Base-by-base conservation (phyloP, 2,329 filamentous ascomycete genomes). In the Cladosporium colombiae region DNA sequence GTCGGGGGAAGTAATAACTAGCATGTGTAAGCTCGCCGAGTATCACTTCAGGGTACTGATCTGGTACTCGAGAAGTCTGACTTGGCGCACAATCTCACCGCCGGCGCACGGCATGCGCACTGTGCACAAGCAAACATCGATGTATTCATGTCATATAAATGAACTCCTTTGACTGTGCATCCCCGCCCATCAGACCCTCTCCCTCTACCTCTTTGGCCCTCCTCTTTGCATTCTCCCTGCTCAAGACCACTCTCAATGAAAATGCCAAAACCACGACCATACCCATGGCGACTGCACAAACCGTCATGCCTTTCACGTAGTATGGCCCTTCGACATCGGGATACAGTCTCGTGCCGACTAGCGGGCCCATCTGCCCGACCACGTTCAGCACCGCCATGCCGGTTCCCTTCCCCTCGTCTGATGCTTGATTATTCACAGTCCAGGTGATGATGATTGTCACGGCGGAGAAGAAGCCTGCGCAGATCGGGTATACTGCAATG, bases 371-470 rank as follows among this genome's bases (percentile, higher is more conserved):
- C 78, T 96, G 92, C 1, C 92, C 93, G 16, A 97, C 84, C 40
- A 92, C 73, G 77, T 97, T 93, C 74, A 97, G 77, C 35, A 97
- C 82, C 0, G 90, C 91, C 73, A 96, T 91, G 1, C 90, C 91
- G 1, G 87, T 87, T 0, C 91, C 91, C 70, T 91, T 90, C 7
- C 87, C 86, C 61, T 85, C 86, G 68, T 89, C 86, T 14, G 83
- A 87, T 62, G 85, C 80, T 74, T 95, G 91, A 77, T 96, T 97
- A 75, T 96, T 96, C 74, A 97, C 86, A 40, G 86, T 91, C 93
- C 93, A 97, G 1, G 91, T 90, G 65, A 97, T 91, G 70, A 93
- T 89, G 35, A 96, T 84, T 0, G 92, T 92, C 65, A 96, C 90
- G 23, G 92, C 90, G 67, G 86, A 88, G 81, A 96, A 94, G 78